Conservation (phyloP, 768 basidiomycete species). For the Tephrocybe sp. region DNA sequence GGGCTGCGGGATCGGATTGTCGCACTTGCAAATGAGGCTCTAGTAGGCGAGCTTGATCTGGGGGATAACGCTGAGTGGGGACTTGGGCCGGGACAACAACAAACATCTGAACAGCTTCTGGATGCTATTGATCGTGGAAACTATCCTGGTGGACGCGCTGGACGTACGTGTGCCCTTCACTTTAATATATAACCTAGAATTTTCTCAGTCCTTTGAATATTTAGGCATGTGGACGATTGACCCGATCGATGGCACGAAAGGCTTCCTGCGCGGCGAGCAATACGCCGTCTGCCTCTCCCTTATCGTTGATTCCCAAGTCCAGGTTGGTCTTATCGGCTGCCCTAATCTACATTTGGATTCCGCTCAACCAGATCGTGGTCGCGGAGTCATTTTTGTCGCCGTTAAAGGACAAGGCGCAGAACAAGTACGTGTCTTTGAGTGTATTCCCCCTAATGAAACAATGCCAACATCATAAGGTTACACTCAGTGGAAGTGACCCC, state of each 20-base stretch:
- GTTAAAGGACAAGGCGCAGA: slow-evolving; percentile 84
- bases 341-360: slow-evolving; percentile 78
- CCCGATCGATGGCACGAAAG: slow-evolving; percentile 92
- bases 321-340: slow-evolving; percentile 87
- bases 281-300: slow-evolving; percentile 91
- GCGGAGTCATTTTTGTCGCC: slow-evolving; percentile 86
- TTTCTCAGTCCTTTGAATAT: not conserved
- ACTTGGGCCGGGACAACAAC: slow-evolving; percentile 57
- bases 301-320: slow-evolving; percentile 72
- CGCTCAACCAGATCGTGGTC: slow-evolving; percentile 50
- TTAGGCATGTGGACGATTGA: slow-evolving; percentile 85
- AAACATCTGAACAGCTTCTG: slow-evolving; percentile 59
- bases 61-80: slow-evolving; percentile 72
- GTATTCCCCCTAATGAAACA: not conserved
- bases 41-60: slow-evolving; percentile 48
- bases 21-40: slow-evolving; percentile 77
- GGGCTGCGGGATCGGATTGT: slow-evolving; percentile 65
- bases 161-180: slow-evolving; percentile 71
- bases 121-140: slow-evolving; percentile 86
- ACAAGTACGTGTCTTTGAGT: slow-evolving; percentile 43
- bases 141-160: slow-evolving; percentile 64
- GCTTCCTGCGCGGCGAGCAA: slow-evolving; percentile 89
- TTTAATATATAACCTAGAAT: not conserved
- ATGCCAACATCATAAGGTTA: slow-evolving; percentile 36
- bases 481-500: slow-evolving; percentile 48